Base-by-base conservation (phyloP, 1,284 basidiomycete genomes). In the Cryptococcus sp. region DNA sequence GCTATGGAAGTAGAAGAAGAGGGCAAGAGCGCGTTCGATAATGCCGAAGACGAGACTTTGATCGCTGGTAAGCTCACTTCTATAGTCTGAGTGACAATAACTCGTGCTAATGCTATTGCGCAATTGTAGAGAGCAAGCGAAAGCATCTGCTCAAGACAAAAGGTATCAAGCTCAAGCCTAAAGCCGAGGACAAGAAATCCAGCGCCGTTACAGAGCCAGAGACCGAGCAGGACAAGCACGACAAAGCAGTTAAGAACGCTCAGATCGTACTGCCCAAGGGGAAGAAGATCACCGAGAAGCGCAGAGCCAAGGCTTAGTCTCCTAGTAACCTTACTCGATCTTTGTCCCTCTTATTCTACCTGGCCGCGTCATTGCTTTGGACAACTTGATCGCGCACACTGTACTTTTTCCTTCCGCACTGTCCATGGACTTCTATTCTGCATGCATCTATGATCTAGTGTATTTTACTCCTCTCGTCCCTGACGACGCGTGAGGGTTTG, bases 101-200 rank as follows among this genome's bases (percentile, higher is more conserved):
- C 23, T 29, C 37, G 10, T 22, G 29, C 37, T 25, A 47, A n/a
- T 23, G 16, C 17, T 29, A 11, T 20, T 49, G 13, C 45, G 17
- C 5, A 7, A 8, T 16, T 34, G 45, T 66, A 77, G 79, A 80
- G 65, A 69, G 72, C 62, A 78, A 79, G 62, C 70, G 78, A 52
- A 78, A 76, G 58, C 69, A 78, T 55, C 65, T 76, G 16, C 71
- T 81, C 62, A 80, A 80, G 69, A 72, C 73, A 40, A 80, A 80
- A 62, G 80, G 80, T 29, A 78, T 80, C 74, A 80, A 62, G 25
- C 49, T 46, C 38, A 48, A 47, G 8, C 44, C 44, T 20, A 64
- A 64, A 1, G 57, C 63, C 29, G 40, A 22, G 46, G 23, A 16
- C n/a, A 45, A 69, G 46, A 46, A 13, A 13, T 23, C 37, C 52